Evolutionary conservation across 2,329 filamentous ascomycete genomes (phyloP), one percentile per base, ranked within the genome.

Genomic region (Helotiales sp.): DNA sequence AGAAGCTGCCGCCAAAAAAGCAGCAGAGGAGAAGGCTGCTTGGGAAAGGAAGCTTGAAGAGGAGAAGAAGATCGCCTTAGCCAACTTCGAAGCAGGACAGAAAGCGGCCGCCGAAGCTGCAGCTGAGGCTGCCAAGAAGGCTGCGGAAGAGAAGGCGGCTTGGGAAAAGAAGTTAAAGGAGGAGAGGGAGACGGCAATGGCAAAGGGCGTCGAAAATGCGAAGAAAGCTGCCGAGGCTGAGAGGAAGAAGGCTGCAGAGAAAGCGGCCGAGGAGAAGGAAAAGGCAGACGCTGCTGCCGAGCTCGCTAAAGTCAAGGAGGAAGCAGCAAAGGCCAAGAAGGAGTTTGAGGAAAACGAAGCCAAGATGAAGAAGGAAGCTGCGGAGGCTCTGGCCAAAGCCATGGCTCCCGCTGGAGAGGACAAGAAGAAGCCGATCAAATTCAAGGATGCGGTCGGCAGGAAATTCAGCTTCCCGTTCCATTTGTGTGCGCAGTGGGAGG

Each of bases 391-490:
- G 36, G 76, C 77, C 22, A 77, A 77, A 57, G 74, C 76, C 29
- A 74, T 74, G 47, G 62, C 56, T 27, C 57, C 61, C 13, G 57
- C 62, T 34, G 44, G 47, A 13, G 57, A 64, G 4, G 80, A 77
- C 5, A 75, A 77, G 56, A 79, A 81, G 59, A 73, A 82, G 67
- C 90, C 90, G 2, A 90, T 96, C 72, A 88, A 87, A 65, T 96
- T 96, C 77, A 96, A 96, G 74, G 93, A 97, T 71, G 92, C 92
- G 0, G 86, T 97, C 15, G 90, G 91, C 30, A 83, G 93, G 64
- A 96, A 96, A 73, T 97, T 96, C 72, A 95, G 86, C 74, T 96
- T 97, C 69, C 93, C 93, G 1, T 96, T 88, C 75, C 85, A 93
- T 62, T 73, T 96, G 29, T 96, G 92, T 73, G 85, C 86, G 68